Conservation (phyloP, 805 yeast species). For the Monosporozyma aerobia region DNA sequence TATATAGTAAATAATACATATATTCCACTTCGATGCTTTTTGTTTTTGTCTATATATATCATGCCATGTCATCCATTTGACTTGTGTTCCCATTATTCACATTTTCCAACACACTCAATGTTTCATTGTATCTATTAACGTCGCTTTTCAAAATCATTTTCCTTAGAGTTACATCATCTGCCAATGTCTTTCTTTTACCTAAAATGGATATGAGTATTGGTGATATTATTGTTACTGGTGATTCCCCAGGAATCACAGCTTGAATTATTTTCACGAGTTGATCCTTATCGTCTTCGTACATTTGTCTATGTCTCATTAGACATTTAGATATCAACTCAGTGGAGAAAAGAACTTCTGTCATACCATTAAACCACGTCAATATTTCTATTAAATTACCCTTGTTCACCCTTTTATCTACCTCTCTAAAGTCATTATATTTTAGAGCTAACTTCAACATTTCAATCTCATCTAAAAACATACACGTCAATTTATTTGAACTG, state of each 20-base stretch:
- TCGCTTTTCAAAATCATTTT: constrained; percentile 20
- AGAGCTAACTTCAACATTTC: neutral
- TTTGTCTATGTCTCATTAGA: constrained; percentile 13
- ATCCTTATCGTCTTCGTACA: neutral
- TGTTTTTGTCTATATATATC: neutral
- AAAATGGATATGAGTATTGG: constrained; percentile 11
- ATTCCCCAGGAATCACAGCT: constrained; percentile 12
- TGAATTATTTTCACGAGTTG: constrained; percentile 7
- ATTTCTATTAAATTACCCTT: constrained; percentile 11
- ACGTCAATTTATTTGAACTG: neutral
- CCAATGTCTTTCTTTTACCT: constrained; percentile 6
- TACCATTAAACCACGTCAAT: constrained; percentile 12
- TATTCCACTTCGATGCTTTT: neutral
- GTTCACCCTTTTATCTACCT: constrained; percentile 13
- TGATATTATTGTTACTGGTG: constrained; percentile 9
- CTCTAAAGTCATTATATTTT: constrained; percentile 20
- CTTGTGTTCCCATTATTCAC: neutral
- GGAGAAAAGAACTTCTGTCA: constrained; percentile 6
- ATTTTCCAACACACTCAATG: neutral
- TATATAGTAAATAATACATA: neutral
- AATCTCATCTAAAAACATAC: neutral
- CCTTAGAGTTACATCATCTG: constrained; percentile 9
- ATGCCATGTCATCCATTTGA: neutral
- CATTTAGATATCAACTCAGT: constrained; percentile 9
- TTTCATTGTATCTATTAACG: constrained; percentile 7